phyloP scores from a whole-genome alignment of 2,329 filamentous ascomycete species.

The Aspergillus tamarii region DNA sequence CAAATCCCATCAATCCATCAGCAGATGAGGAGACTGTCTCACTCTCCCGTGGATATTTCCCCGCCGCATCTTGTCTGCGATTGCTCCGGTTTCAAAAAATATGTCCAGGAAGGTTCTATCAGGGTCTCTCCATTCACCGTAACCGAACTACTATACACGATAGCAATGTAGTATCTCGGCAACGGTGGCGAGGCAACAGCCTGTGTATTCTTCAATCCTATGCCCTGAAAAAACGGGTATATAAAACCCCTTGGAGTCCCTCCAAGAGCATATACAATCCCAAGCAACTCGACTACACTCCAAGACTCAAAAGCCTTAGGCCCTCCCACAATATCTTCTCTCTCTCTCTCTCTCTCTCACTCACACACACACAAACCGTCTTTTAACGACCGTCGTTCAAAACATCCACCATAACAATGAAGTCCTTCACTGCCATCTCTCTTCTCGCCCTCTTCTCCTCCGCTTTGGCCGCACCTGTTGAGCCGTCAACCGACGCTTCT shows the following conservation, averaged over 20 bases:
- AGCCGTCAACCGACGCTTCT: constrained; percentile 5
- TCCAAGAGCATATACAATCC: background rate
- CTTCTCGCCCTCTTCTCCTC: constrained; percentile 28
- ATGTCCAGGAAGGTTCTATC: background rate
- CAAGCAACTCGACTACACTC: background rate
- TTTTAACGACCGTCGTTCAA: background rate
- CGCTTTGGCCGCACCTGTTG: constrained; percentile 26
- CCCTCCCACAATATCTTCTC: background rate
- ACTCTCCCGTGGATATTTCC: background rate
- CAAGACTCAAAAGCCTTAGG: background rate
- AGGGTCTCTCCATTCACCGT: background rate
- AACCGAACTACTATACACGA: constrained; percentile 1
- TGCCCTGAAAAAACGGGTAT: background rate
- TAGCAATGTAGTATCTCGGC: background rate
- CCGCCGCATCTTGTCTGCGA: background rate
- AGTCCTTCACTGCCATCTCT: constrained; percentile 25
- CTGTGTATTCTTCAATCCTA: background rate
- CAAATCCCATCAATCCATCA: background rate
- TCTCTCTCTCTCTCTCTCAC: no score
- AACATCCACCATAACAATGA: constrained; percentile 26
- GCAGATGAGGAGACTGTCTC: constrained; percentile 6
- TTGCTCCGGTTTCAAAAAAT: constrained; percentile 4
- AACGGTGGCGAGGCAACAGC: background rate
- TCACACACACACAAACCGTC: no score
- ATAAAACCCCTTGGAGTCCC: background rate